Base-by-base conservation (phyloP, 805 yeast species). In the Candida montana region DNA sequence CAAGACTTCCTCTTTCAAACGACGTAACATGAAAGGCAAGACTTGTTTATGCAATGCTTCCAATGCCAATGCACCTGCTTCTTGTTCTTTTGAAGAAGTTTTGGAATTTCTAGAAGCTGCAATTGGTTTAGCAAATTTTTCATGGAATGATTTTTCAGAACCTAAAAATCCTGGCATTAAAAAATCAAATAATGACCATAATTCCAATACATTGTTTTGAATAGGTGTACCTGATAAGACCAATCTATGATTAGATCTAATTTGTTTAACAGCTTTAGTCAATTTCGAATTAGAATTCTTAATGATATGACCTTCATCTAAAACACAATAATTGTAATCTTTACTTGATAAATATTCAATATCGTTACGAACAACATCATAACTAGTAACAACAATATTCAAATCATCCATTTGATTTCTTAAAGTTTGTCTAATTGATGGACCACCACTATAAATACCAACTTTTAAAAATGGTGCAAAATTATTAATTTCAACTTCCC, bases 81-180 rank as follows among this genome's bases (percentile, higher is more conserved):
- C 99, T 59, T 93, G 98, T 54, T 93, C 99, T 54, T 82, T 91
- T 0, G 95, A 81, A 3, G 89, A 77, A 0, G 90, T 86, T 59
- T 90, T 91, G 51, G 88, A 81, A 51, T 85, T 87, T 57, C 96
- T 73, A 31, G 95, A 83, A 2, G 95, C 91, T 3, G 97, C 91
- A 59, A 93, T 93, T 3, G 99, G 99, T 57, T 90, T 90, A n/a
- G 97, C 95, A 71, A 91, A 93, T 51, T 90, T 76, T 48, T 91
- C 98, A 55, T 89, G 93, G 68, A 93, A 93, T 37, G 83, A 75
- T 62, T 89, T 91, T 57, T 93, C 99, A 3, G 95, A 81, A 12
- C 99, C 99, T 49, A 93, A 69, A 57, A 93, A 93, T 0, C 99
- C 99, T 2, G 99, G 99, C 99, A 93, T 93, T 61, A 93, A 71